Percentiles rank a stretch among this genome's conserved stretches.
phyloP scores from a whole-genome alignment of 768 basidiomycete genomes.

The Phlebiopsis gigantea region DNA sequence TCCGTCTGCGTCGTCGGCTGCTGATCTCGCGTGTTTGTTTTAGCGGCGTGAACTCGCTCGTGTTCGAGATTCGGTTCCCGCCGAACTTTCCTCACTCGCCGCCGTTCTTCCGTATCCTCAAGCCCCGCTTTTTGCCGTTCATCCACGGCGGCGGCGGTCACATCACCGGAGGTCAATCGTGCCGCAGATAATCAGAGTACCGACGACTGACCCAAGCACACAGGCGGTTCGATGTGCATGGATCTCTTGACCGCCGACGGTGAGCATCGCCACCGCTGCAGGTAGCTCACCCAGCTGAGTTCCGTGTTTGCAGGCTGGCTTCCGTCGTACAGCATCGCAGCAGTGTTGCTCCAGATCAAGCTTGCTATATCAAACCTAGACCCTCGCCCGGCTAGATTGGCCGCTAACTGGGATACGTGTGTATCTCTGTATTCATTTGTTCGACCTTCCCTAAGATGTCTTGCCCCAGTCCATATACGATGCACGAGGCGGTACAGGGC shows the following conservation, averaged over 20 bases:
- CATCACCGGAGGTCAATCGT: constrained; percentile 48
- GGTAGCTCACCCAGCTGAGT: neutral
- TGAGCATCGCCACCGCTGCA: constrained; percentile 19
- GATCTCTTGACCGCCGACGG: constrained; percentile 63
- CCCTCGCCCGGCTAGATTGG: constrained; percentile 56
- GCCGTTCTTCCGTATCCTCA: constrained; percentile 73
- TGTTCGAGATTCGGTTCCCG: constrained; percentile 71
- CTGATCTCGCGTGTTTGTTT: neutral
- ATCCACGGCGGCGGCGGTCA: constrained; percentile 67
- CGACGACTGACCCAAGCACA: constrained; percentile 3
- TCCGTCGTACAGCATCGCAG: constrained; percentile 27
- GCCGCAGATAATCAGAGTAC: neutral
- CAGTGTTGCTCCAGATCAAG: constrained; percentile 57
- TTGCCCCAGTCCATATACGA: constrained; percentile 33
- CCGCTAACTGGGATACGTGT: constrained; percentile 45
- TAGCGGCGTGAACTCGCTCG: constrained; percentile 56
- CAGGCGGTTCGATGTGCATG: constrained; percentile 73
- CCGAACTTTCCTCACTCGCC: constrained; percentile 61
- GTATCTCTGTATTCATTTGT: neutral
- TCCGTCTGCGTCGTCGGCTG: neutral
- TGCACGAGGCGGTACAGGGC: constrained; percentile 55
- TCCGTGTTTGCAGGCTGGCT: neutral
- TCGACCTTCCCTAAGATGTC: neutral
- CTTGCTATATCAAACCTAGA: constrained; percentile 66
- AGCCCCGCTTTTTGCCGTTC: constrained; percentile 69